Percentiles rank a stretch among this genome's conserved stretches.
Conservation (phyloP, 2,329 filamentous ascomycete genomes). For the Lecanosticta acicola region DNA sequence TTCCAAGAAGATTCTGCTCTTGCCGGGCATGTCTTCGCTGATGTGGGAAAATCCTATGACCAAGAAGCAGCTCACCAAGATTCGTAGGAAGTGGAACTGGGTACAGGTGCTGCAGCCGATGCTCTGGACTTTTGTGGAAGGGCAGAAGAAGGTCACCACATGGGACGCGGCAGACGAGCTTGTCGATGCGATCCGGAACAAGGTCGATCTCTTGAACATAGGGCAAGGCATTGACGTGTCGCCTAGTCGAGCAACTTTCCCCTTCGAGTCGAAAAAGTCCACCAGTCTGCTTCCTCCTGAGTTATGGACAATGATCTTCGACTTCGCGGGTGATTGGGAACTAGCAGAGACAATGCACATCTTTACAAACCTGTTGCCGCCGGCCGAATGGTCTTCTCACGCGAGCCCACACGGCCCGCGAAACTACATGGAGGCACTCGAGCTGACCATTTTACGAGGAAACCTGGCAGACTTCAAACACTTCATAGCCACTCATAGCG, state of each 20-base stretch:
- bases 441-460: conserved; percentile 75
- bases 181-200: conserved; percentile 69
- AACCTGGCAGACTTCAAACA: conserved; percentile 66
- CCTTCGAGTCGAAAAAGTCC: conserved; percentile 23
- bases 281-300: conserved; percentile 64
- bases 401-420: conserved; percentile 60
- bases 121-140: conserved; percentile 64
- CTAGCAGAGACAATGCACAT: conserved; percentile 74
- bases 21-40: conserved; percentile 80
- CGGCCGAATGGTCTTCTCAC: conserved; percentile 64
- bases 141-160: conserved; percentile 45
- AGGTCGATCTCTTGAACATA: conserved; percentile 67
- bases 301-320: conserved; percentile 83
- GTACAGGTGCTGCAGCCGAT: conserved; percentile 74
- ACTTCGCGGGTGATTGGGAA: conserved; percentile 85
- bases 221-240: conserved; percentile 61
- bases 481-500: conserved; percentile 61
- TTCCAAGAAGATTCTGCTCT: conserved; percentile 75
- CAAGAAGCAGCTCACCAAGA: conserved; percentile 77
- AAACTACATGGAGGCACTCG: conserved; percentile 70
- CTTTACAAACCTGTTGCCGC: conserved; percentile 69
- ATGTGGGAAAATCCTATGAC: conserved; percentile 92
- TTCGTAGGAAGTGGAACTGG: conserved; percentile 81
- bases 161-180: conserved; percentile 63
- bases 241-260: conserved; percentile 32